Evolutionary conservation across 768 basidiomycete genomes (phyloP).

Genomic region (Termitomyces sp.): DNA sequence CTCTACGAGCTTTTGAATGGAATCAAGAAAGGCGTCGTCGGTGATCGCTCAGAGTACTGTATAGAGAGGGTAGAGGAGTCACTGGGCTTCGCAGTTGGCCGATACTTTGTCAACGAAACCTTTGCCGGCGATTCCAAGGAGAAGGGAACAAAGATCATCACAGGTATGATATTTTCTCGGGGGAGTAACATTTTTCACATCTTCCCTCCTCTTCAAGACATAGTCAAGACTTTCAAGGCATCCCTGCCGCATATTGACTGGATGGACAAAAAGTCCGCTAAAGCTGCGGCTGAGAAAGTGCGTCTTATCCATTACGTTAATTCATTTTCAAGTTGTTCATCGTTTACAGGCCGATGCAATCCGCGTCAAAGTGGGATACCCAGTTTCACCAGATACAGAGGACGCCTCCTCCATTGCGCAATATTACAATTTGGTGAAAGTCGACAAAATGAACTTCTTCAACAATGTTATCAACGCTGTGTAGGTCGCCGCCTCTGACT

Average conservation of each 20-base stretch:
- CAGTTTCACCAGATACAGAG: constrained; percentile 78
- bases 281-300: constrained; percentile 83
- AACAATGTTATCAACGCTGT: constrained; percentile 71
- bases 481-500: constrained; percentile 25
- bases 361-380: constrained; percentile 91
- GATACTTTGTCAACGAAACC: constrained; percentile 84
- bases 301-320: constrained; percentile 1
- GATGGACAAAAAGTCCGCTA: constrained; percentile 86
- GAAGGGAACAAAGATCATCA: constrained; percentile 82
- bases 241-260: constrained; percentile 75
- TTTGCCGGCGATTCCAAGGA: constrained; percentile 76
- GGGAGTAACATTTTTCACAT: not conserved
- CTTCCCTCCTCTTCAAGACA: constrained; percentile 43
- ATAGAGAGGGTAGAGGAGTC: constrained; percentile 64
- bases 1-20: constrained; percentile 76
- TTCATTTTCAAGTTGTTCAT: not conserved
- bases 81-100: constrained; percentile 87
- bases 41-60: constrained; percentile 84
- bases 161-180: constrained; percentile 37
- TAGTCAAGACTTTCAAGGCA: constrained; percentile 78
- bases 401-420: constrained; percentile 61
- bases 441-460: constrained; percentile 73
- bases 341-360: constrained; percentile 66
- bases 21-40: constrained; percentile 81
- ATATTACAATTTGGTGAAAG: constrained; percentile 72